Base-by-base conservation (phyloP, 345 rosid species). In the Mercurialis annua region DNA sequence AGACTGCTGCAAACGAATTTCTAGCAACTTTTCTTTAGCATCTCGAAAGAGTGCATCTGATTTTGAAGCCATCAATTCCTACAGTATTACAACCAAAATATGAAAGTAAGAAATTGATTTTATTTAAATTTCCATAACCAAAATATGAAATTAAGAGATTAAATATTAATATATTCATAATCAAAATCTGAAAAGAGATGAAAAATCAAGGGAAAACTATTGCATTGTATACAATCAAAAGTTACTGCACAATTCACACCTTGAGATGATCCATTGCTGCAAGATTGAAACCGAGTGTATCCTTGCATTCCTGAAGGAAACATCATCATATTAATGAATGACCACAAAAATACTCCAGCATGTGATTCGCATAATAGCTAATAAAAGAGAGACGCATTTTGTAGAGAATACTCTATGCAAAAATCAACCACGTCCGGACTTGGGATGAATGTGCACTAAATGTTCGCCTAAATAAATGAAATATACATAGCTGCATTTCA, bases 221-320 rank as follows among this genome's bases (percentile, higher is more conserved):
- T 62, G 34, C 16, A n/a, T 38, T 46, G 10, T 46, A 44, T 4
- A 59, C 26, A n/a, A 53, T 17, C 12, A 17, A 34, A 51, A 18
- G 10, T 50, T 52, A 20, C 6, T 44, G 34, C 23, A 18, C 15
- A 21, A 4, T 47, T 55, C 70, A 36, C 65, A 94, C 98, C 93
- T 83, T 88, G 16, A 92, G 76, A 85, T 95, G 99, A 83, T 95
- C 92, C 97, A 90, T 86, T 53, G 92, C 98, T 0, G 99, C 97
- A 72, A 95, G 89, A 70, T 92, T 95, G 79, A 86, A 92, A 44
- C 97, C 96, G 46, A 92, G 73, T 18, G 83, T 92, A 77, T 92
- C 99, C 73, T 89, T 95, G 81, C 82, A 81, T 75, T 83, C 97
- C 97, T 91, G 85, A 70, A 36, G 51, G 10, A 64, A 31, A 27